These are phyloP conservation scores for Skeletonema grethae DNA, from an alignment of 108 stramenopile genomes.

Conservation along the genomic window DNA sequence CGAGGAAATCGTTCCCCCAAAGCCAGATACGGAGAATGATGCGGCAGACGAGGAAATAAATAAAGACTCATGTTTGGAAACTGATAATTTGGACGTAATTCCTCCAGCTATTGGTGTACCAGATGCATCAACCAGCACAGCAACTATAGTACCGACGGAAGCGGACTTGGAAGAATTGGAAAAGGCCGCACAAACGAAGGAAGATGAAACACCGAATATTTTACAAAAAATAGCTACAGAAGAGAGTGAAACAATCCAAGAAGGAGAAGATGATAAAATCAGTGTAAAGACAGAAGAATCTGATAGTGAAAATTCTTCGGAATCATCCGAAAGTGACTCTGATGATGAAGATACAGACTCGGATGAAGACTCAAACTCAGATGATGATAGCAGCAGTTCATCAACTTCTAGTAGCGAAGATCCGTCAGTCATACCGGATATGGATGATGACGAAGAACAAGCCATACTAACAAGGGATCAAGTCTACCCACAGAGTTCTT, in stretches of 20 bases:
- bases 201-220: background rate
- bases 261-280: background rate
- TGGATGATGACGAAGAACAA: constrained; percentile 8
- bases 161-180: background rate
- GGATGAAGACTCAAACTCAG: background rate
- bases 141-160: background rate
- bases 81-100: background rate
- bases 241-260: background rate
- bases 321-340: constrained; percentile 10
- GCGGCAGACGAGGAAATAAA: background rate
- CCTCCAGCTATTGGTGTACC: background rate
- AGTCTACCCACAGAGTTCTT: background rate
- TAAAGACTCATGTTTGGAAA: background rate
- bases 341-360: background rate
- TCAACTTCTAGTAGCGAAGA: constrained; percentile 20
- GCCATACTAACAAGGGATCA: background rate
- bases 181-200: background rate
- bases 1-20: too few relatives aligned
- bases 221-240: background rate
- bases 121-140: background rate
- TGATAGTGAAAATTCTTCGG: background rate
- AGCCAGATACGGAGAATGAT: too few relatives aligned
- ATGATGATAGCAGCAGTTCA: constrained; percentile 10
- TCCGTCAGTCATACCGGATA: constrained; percentile 20
- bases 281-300: constrained; percentile 13